Conservation (phyloP, 2,329 filamentous ascomycete species). For the Pseudogymnoascus sp. region DNA sequence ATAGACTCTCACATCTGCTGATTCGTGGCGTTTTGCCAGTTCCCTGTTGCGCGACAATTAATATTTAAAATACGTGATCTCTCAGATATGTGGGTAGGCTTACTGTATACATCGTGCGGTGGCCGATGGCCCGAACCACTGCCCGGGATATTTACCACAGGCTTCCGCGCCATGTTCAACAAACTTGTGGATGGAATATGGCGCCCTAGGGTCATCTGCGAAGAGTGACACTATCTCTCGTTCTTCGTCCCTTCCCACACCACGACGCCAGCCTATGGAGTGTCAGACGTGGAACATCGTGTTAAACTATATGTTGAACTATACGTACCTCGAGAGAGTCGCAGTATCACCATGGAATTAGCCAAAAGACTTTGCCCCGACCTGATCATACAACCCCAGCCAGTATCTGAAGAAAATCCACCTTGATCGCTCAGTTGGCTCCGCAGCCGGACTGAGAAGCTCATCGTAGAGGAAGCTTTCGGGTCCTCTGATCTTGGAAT, state of each 20-base stretch:
- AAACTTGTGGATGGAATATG: constrained; percentile 93
- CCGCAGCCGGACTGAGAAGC: constrained; percentile 75
- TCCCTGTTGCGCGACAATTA: constrained; percentile 44
- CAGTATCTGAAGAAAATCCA: constrained; percentile 86
- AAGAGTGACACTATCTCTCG: constrained; percentile 69
- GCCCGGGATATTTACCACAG: constrained; percentile 89
- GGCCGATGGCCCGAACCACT: constrained; percentile 98
- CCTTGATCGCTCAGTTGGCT: constrained; percentile 68
- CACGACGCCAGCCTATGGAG: constrained; percentile 65
- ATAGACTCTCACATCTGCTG: constrained; percentile 68
- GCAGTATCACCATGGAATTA: constrained; percentile 67
- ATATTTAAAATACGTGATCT: constrained; percentile 15
- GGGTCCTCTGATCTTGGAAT: constrained; percentile 75
- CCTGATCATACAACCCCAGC: constrained; percentile 98
- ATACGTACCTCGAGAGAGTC: constrained; percentile 65
- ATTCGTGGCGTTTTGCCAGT: constrained; percentile 57
- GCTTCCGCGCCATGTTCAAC: constrained; percentile 77
- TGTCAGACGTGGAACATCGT: constrained; percentile 10
- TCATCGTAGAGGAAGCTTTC: constrained; percentile 62
- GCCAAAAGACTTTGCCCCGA: constrained; percentile 90
- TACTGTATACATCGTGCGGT: constrained; percentile 91
- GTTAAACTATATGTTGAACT: neutral
- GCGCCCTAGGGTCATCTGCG: constrained; percentile 75
- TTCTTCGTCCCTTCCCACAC: constrained; percentile 51
- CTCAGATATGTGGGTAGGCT: constrained; percentile 28